Percentiles rank a stretch among this genome's conserved stretches.
These are phyloP conservation scores for Perkinsus olseni DNA, from an alignment of 169 alveolate genomes.

Conservation along the genomic window DNA sequence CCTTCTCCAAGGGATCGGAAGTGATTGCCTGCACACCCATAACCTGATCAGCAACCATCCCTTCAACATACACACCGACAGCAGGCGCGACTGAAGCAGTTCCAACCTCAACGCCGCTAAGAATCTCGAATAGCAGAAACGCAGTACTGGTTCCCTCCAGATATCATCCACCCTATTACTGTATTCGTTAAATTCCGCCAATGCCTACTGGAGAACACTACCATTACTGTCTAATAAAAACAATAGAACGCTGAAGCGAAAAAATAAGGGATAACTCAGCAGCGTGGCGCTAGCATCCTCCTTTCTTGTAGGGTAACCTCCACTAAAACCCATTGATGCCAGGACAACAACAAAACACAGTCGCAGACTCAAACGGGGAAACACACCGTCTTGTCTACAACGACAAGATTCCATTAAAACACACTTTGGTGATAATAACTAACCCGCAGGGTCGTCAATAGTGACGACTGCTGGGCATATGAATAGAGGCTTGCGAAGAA, in stretches of 20 bases:
- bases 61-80: too few relatives aligned
- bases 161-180: not conserved
- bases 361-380: not conserved
- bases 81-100: too few relatives aligned
- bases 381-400: not conserved
- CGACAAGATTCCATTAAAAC: not conserved
- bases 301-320: too few relatives aligned
- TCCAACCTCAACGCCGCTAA: too few relatives aligned
- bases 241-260: not conserved
- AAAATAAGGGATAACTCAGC: too few relatives aligned
- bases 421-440: not conserved
- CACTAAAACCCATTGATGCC: not conserved
- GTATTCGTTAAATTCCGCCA: not conserved
- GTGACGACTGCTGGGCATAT: too few relatives aligned
- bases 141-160: too few relatives aligned
- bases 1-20: not conserved
- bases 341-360: not conserved
- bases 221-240: not conserved
- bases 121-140: too few relatives aligned
- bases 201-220: not conserved
- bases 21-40: not conserved
- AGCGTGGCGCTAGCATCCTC: too few relatives aligned
- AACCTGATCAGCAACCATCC: too few relatives aligned
- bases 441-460: too few relatives aligned
- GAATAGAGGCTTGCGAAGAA: not conserved